Evolutionary conservation across 345 rosid species (phyloP).

Genomic region (Brassica cretica): DNA sequence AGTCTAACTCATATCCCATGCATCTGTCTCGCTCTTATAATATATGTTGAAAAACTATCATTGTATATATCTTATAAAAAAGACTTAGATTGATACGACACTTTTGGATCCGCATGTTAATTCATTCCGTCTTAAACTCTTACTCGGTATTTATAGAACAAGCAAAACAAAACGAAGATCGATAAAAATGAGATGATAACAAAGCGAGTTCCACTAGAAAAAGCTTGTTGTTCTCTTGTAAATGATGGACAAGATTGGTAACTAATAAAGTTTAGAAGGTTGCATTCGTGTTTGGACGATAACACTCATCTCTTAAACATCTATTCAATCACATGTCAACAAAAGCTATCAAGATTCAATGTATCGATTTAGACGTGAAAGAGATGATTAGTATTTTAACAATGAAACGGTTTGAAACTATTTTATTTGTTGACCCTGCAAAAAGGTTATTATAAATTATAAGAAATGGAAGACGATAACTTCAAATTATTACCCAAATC

Average conservation of each 20-base stretch:
- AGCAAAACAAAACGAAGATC: slow-evolving; percentile 21
- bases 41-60: slow-evolving; percentile 27
- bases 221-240: slow-evolving; percentile 19
- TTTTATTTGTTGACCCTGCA: not conserved
- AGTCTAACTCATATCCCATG: slow-evolving; percentile 7
- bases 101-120: slow-evolving; percentile 24
- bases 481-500: not conserved
- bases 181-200: slow-evolving; percentile 29
- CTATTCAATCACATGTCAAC: slow-evolving; percentile 38
- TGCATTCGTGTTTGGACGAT: slow-evolving; percentile 36
- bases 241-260: slow-evolving; percentile 41
- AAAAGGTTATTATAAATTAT: not conserved
- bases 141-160: slow-evolving; percentile 29
- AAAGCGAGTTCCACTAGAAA: slow-evolving; percentile 21
- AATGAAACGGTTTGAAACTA: slow-evolving; percentile 5
- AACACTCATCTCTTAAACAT: slow-evolving; percentile 36
- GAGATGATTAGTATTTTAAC: slow-evolving; percentile 4
- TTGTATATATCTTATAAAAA: slow-evolving; percentile 4
- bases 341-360: slow-evolving; percentile 30
- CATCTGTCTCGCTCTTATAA: slow-evolving; percentile 9
- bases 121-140: slow-evolving; percentile 40
- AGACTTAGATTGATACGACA: slow-evolving; percentile 31
- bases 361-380: slow-evolving; percentile 30
- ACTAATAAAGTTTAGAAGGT: slow-evolving; percentile 38
- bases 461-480: not conserved